Base-by-base conservation (phyloP, 805 yeast species). In the Yarrowia alimentaria region DNA sequence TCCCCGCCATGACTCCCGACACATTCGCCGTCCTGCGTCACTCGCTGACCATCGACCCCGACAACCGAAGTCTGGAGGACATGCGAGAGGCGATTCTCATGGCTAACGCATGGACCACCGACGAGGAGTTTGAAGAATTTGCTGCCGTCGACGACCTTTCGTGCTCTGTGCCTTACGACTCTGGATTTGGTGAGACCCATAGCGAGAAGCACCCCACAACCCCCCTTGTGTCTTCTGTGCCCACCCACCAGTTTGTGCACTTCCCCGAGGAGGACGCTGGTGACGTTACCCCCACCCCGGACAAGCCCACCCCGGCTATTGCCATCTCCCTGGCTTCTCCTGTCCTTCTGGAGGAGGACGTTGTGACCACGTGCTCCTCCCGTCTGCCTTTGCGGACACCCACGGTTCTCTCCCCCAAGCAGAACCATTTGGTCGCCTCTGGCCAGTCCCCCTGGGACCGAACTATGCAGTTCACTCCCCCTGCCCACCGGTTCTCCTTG, bases 1-100 rank as follows among this genome's bases (percentile, higher is more conserved):
- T 90, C 64, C 89, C 96, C 13, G 72, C 89, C 4, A 83, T 91
- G 88, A 79, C 93, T 48, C 80, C 79, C 48, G 96, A 89, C 61
- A 76, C 89, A 60, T 91, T 88, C 63, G 79, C 83, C n/a, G 94
- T 86, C 0, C 74, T 90, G 62, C 76, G 95, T 53, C 78, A 78
- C 57, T 75, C 85, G 55, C 72, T 91, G 52, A 83, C 94, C 10
- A 77, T 91, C 53, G 96, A 90, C 68, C 98, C 98, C 0, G 75
- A 76, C 20, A 87, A 90, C 67, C 80, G 98, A 61, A 81, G 82
- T 60, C 69, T 91, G 54, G 61, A 63, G 1, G 68, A 69, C 49
- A 78, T 89, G 73, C 78, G 77, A 57, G 64, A 67, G 4, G 91
- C 86, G 57, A 67, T 91, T 48, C 60, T 67, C 17, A 73, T 71